Conservation (phyloP, 2,329 filamentous ascomycete species). For the Lanzia echinophila region DNA sequence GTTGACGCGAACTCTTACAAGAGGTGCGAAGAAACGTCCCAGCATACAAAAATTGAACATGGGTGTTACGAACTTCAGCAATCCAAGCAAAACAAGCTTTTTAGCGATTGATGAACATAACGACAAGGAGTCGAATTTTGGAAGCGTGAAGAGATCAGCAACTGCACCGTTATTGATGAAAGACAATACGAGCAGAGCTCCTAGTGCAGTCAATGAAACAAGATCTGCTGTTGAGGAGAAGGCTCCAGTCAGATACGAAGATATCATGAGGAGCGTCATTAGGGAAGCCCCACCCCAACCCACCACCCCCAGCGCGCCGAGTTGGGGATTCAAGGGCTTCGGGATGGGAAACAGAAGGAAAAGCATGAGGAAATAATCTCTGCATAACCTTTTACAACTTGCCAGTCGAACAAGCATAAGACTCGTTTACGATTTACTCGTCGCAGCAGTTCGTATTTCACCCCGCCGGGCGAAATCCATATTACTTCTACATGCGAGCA, state of each 20-base stretch:
- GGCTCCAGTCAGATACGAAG: constrained; percentile 16
- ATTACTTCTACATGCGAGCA: neutral
- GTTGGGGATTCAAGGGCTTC: constrained; percentile 1
- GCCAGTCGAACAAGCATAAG: no score
- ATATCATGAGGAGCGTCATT: constrained; percentile 18
- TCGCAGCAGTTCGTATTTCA: no score
- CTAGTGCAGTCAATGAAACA: neutral
- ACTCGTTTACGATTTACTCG: no score
- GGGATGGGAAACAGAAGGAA: constrained; percentile 15
- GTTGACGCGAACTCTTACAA: constrained; percentile 2
- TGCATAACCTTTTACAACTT: no score
- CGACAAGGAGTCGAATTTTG: constrained; percentile 1
- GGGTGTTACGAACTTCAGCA: neutral
- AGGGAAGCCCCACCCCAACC: constrained; percentile 13
- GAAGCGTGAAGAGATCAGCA: constrained; percentile 2
- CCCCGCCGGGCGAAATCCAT: neutral
- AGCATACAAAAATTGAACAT: constrained; percentile 9
- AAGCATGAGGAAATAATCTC: constrained; percentile 13
- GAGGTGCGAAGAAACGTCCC: constrained; percentile 2
- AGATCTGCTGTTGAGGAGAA: constrained; percentile 5
- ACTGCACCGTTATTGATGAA: neutral
- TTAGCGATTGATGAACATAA: constrained; percentile 2
- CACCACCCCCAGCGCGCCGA: neutral
- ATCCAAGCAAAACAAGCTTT: constrained; percentile 1
- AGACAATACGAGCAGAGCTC: neutral